A percentile compares a stretch with the other conserved stretches of the same genome.
These are phyloP conservation scores for Tylopilus rubrobrunneus DNA, from an alignment of 768 basidiomycete genomes.

Conservation along the genomic window DNA sequence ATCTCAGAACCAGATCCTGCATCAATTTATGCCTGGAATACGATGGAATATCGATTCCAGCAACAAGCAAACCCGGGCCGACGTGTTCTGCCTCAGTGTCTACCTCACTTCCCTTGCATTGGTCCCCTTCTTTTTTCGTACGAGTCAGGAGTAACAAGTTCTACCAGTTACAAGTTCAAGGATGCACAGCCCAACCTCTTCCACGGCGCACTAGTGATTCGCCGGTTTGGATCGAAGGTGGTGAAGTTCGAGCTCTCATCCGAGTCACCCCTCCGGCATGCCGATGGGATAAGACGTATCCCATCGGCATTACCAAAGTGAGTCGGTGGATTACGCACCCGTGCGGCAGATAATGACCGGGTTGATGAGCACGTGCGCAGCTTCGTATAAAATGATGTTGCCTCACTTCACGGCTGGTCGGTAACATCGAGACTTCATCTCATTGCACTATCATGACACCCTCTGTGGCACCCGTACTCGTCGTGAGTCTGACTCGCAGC, in stretches of 20 bases:
- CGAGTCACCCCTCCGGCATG: too few relatives aligned
- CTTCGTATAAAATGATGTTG: background rate
- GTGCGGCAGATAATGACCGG: background rate
- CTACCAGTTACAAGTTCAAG: background rate
- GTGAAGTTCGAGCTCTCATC: too few relatives aligned
- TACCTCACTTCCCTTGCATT: background rate
- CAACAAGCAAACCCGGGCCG: background rate
- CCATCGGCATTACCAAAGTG: background rate
- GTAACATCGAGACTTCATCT: background rate
- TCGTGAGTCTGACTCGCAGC: constrained; percentile 7
- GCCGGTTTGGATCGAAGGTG: too few relatives aligned
- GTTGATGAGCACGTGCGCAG: too few relatives aligned
- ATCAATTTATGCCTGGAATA: too few relatives aligned
- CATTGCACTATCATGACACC: constrained; percentile 7
- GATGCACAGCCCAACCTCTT: too few relatives aligned
- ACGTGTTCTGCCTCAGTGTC: background rate
- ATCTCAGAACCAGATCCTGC: too few relatives aligned
- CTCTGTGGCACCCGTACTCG: constrained; percentile 16
- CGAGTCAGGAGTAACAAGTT: background rate
- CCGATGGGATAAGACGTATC: background rate
- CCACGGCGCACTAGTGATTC: too few relatives aligned
- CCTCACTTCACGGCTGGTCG: background rate
- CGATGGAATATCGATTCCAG: background rate
- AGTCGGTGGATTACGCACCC: background rate
- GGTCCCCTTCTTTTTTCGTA: too few relatives aligned